phyloP scores from a whole-genome alignment of 2,329 filamentous ascomycete genomes.

The Penicillium sp. region DNA sequence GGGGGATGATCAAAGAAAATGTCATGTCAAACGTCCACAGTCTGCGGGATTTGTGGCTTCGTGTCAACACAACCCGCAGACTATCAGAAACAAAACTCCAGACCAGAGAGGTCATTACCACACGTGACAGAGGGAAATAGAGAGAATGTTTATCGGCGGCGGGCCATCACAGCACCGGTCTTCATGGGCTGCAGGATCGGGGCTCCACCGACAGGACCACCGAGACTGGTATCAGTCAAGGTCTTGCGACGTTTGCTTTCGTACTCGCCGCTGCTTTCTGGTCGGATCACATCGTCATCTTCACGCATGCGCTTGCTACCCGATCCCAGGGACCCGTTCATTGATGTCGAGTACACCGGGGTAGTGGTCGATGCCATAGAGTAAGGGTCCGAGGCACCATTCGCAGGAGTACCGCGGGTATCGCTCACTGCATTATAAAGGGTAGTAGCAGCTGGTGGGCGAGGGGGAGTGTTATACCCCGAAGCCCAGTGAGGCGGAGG shows the following conservation, averaged over 20 bases:
- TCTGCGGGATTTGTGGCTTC: conserved; percentile 12
- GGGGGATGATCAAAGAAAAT: too few species aligned
- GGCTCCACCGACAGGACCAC: conserved; percentile 48
- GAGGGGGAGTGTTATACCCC: conserved; percentile 80
- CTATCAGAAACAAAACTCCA: conserved; percentile 21
- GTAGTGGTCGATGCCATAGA: conserved; percentile 69
- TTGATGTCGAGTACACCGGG: conserved; percentile 55
- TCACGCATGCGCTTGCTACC: conserved; percentile 65
- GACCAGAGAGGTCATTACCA: conserved; percentile 2
- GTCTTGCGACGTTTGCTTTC: conserved; percentile 80
- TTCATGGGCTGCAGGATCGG: conserved; percentile 50
- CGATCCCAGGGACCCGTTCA: conserved; percentile 66
- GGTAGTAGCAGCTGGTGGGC: conserved; percentile 72
- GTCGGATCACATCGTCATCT: conserved; percentile 67
- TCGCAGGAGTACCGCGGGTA: conserved; percentile 67
- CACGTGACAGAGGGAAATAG: background rate
- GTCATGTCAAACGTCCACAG: conserved; percentile 6
- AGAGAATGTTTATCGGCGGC: conserved; percentile 37
- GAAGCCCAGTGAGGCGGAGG: conserved; percentile 74
- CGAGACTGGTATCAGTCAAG: conserved; percentile 62
- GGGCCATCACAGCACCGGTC: conserved; percentile 45
- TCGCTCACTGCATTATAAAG: conserved; percentile 90
- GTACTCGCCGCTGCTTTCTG: conserved; percentile 65
- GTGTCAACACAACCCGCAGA: conserved; percentile 16
- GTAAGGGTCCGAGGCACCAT: conserved; percentile 74